Base-by-base conservation (phyloP, 345 rosid species). In the Tarenaya hassleriana region DNA sequence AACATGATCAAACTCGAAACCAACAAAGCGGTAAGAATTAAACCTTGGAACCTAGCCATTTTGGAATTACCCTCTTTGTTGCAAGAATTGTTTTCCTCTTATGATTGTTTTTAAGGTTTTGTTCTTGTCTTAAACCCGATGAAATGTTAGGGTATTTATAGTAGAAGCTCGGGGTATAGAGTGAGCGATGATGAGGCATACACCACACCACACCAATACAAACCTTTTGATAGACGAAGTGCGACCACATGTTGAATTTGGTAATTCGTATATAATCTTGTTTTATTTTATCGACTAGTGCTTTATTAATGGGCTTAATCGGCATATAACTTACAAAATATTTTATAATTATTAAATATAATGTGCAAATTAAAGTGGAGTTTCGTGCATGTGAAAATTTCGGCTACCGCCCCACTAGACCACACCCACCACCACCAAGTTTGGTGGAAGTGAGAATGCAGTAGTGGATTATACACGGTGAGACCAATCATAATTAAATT, bases 1-100 rank as follows among this genome's bases (percentile, higher is more conserved):
- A 68, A 46, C 59, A 68, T 62, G 41, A 40, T 15, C 9, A 51
- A 51, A 67, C 66, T 16, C 41, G 71, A 41, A 45, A 46, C 62
- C 41, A 60, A 29, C 34, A 67, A 60, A 41, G 56, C 41, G 52
- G 60, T 31, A 52, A 58, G 37, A 47, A 54, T 13, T 10, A 66
- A 7, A 60, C 61, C 41, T 41, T 53, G 47, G 34, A 55, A 43
- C 50, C 47, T 66, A 47, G 56, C 46, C 71, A 60, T 66, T 54
- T 59, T 48, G 34, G 18, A 29, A 38, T 7, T 34, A 2, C 51
- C 57, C 13, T 43, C n/a, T 13, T 46, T 42, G 52, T 56, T 0
- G 4, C 13, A 10, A 12, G 49, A 17, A 32, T 29, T 35, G 52
- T 1, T 3, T 0, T 1, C 13, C 32, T 8, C 19, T 5, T 8